These are phyloP conservation scores for Fennellomyces sp. DNA, from an alignment of 371 early-diverging fungal genomes.

Conservation along the genomic window DNA sequence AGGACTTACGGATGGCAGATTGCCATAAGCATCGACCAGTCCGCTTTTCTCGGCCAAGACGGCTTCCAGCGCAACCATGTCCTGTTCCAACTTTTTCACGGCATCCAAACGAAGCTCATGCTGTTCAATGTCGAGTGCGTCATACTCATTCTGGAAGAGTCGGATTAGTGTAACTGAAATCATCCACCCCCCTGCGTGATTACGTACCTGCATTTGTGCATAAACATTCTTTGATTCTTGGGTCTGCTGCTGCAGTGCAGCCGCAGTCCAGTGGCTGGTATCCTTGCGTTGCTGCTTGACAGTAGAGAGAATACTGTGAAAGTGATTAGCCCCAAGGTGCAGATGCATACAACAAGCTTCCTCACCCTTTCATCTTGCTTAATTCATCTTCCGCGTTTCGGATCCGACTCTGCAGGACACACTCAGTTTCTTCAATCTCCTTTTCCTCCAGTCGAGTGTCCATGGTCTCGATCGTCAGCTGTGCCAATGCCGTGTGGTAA, in stretches of 20 bases:
- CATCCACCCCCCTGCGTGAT: background rate
- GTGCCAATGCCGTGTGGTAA: slow-evolving; percentile 17
- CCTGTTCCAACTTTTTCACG: slow-evolving; percentile 16
- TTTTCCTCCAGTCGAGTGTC: slow-evolving; percentile 14
- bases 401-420: slow-evolving; percentile 13
- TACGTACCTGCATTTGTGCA: slow-evolving; percentile 11
- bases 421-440: slow-evolving; percentile 15
- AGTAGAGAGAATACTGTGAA: slow-evolving; percentile 8
- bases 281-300: background rate
- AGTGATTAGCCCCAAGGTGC: background rate
- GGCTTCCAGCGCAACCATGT: slow-evolving; percentile 10
- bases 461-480: slow-evolving; percentile 17
- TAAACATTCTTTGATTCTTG: slow-evolving; percentile 6
- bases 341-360: background rate
- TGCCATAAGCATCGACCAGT: slow-evolving; percentile 8
- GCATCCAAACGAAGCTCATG: slow-evolving; percentile 13
- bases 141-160: slow-evolving; percentile 12
- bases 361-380: slow-evolving; percentile 18
- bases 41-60: slow-evolving; percentile 8
- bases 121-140: slow-evolving; percentile 13
- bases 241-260: slow-evolving; percentile 7
- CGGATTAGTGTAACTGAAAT: background rate
- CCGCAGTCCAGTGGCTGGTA: slow-evolving; percentile 3
- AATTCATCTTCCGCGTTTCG: slow-evolving; percentile 15
- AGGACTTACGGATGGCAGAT: slow-evolving; percentile 21